Evolutionary conservation across 768 basidiomycete genomes (phyloP).

Genomic region (Chlorophyllum brunneum): DNA sequence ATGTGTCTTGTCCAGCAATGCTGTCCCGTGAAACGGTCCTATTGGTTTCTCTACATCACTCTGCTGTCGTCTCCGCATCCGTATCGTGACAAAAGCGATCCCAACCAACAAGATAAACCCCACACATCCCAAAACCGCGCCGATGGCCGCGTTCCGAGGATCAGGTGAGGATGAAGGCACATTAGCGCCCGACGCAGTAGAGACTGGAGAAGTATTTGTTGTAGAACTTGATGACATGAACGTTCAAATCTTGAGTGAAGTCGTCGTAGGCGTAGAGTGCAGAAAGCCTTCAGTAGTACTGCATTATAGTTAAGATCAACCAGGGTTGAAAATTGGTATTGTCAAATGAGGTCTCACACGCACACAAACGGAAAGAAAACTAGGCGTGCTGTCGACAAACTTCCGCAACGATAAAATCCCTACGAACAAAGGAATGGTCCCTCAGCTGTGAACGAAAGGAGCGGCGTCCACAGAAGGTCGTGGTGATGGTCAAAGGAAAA

Average conservation of each 20-base stretch:
- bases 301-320: background rate
- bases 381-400: slow-evolving; percentile 4
- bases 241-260: background rate
- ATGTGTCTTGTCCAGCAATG: slow-evolving; percentile 27
- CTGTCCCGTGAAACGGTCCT: slow-evolving; percentile 27
- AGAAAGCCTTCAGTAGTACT: background rate
- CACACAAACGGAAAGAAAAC: background rate
- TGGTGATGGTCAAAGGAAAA: slow-evolving; percentile 1
- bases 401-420: background rate
- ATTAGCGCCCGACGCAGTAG: slow-evolving; percentile 10
- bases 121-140: slow-evolving; percentile 28
- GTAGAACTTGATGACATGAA: slow-evolving; percentile 11
- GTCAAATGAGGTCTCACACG: too few relatives aligned
- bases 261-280: slow-evolving; percentile 6
- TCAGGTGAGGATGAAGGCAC: slow-evolving; percentile 20
- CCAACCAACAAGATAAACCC: slow-evolving; percentile 26
- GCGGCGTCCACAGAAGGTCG: slow-evolving; percentile 24
- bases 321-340: background rate
- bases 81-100: slow-evolving; percentile 29
- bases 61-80: slow-evolving; percentile 25
- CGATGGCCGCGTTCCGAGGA: slow-evolving; percentile 24
- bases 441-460: slow-evolving; percentile 27
- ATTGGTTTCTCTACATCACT: slow-evolving; percentile 14
- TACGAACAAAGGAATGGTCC: background rate
- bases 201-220: slow-evolving; percentile 13